A percentile compares a stretch with the other conserved stretches of the same genome.
phyloP scores from a whole-genome alignment of 257 asterid species.

The Pogostemon cablin region DNA sequence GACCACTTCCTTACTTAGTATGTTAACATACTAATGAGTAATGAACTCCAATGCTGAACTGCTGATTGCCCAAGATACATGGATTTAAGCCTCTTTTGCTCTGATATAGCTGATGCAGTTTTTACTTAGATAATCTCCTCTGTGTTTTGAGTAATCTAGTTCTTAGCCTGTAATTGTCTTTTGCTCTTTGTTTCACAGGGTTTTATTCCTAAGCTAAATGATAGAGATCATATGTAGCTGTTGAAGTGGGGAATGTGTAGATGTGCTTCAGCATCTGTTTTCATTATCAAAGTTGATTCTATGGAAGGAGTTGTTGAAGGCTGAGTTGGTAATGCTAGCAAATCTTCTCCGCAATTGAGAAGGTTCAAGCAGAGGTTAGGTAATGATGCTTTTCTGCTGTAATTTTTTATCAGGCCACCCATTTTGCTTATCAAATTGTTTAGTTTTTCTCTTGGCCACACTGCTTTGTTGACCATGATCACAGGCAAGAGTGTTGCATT shows the following conservation, averaged over 20 bases:
- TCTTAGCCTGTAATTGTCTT: neutral
- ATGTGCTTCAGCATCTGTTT: slow-evolving; percentile 58
- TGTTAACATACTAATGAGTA: no score
- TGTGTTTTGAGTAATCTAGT: neutral
- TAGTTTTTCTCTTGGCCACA: no score
- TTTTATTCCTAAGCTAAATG: slow-evolving; percentile 49
- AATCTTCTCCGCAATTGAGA: slow-evolving; percentile 79
- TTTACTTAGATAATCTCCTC: no score
- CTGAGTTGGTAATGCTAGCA: slow-evolving; percentile 70
- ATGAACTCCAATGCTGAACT: no score
- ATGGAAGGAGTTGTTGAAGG: slow-evolving; percentile 96
- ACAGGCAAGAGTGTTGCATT: slow-evolving; percentile 81
- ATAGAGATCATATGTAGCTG: slow-evolving; percentile 45
- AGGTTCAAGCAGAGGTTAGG: slow-evolving; percentile 91
- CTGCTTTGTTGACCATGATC: slow-evolving; percentile 9
- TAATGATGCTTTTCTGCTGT: slow-evolving; percentile 43
- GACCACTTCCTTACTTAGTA: no score
- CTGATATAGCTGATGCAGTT: no score
- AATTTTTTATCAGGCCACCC: slow-evolving; percentile 17
- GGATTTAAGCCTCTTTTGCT: no score
- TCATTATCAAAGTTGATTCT: slow-evolving; percentile 75
- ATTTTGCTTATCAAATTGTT: no score
- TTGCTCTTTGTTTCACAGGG: slow-evolving; percentile 35
- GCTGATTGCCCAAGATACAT: no score
- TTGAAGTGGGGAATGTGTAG: slow-evolving; percentile 70